Conservation (phyloP, 805 yeast genomes). For the Schwanniomyces occidentalis region DNA sequence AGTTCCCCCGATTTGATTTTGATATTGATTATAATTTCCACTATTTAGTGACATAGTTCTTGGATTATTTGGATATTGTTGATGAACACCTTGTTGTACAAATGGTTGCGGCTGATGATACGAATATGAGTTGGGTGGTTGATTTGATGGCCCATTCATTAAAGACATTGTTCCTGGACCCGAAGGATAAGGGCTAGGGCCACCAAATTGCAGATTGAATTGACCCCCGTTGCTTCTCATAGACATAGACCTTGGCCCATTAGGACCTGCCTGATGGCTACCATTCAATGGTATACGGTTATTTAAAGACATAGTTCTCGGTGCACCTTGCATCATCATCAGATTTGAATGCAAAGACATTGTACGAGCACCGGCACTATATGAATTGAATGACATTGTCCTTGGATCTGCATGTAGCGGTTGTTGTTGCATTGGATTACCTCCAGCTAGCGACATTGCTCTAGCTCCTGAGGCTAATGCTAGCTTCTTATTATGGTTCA, state of each 20-base stretch:
- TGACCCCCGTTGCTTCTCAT: constrained; percentile 10
- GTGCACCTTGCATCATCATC: constrained; percentile 9
- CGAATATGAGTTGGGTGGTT: too few species aligned
- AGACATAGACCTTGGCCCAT: constrained; percentile 10
- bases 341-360: constrained; percentile 40
- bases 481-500: constrained; percentile 66
- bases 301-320: constrained; percentile 21
- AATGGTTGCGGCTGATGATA: constrained; percentile 1
- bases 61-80: constrained; percentile 18
- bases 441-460: constrained; percentile 41
- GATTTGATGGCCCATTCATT: constrained; percentile 2
- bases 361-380: constrained; percentile 26
- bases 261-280: constrained; percentile 2
- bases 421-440: constrained; percentile 26
- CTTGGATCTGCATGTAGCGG: constrained; percentile 22
- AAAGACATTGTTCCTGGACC: constrained; percentile 18
- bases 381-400: constrained; percentile 25
- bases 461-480: constrained; percentile 49
- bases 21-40: not conserved
- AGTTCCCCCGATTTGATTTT: not conserved
- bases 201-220: too few species aligned
- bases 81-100: constrained; percentile 2
- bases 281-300: constrained; percentile 16
- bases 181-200: not conserved
- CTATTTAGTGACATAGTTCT: constrained; percentile 30